Evolutionary conservation across 345 rosid genomes (phyloP), one percentile per base, ranked within the genome.

Genomic region (Limnanthes douglasii): DNA sequence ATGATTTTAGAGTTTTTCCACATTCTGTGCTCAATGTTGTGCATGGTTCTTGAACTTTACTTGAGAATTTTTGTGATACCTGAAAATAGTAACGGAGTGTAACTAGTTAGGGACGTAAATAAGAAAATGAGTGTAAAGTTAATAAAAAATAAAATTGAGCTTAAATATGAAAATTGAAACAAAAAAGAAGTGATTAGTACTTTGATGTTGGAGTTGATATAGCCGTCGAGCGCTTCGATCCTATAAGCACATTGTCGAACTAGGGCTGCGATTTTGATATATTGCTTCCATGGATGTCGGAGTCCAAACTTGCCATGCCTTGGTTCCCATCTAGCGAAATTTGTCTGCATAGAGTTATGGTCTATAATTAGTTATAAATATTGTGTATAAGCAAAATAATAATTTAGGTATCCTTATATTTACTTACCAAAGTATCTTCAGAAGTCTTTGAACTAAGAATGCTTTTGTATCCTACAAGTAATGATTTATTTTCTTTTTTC

Each of bases 301-400:
- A 73, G 56, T 31, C 45, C 31, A 59, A 86, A 82, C n/a, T 48
- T 56, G 0, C 97, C 95, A 37, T 73, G 95, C 0, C 65, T 48
- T 4, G 95, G 95, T 39, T 86, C 95, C 97, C 93, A 86, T 51
- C 70, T 67, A 1, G 97, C 88, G 38, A 73, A 73, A 54, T 82
- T 75, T 21, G 78, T 93, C 97, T 78, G 53, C 20, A n/a, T n/a
- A n/a, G n/a, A n/a, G n/a, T n/a, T n/a, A 43, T 17, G 34, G 33
- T 22, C 35, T 11, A 14, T 39, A 35, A 6, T 24, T 19, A 25
- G 19, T 37, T 20, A 44, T 15, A 7, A 38, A 32, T 21, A 6
- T n/a, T n/a, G n/a, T n/a, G n/a, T n/a, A 4, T 4, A 17, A 18
- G 14, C 31, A 31, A 18, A 16, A 24, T 32, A 6, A 38, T 16